Conservation (phyloP, 2,329 filamentous ascomycete species). For the Fusarium begoniae region DNA sequence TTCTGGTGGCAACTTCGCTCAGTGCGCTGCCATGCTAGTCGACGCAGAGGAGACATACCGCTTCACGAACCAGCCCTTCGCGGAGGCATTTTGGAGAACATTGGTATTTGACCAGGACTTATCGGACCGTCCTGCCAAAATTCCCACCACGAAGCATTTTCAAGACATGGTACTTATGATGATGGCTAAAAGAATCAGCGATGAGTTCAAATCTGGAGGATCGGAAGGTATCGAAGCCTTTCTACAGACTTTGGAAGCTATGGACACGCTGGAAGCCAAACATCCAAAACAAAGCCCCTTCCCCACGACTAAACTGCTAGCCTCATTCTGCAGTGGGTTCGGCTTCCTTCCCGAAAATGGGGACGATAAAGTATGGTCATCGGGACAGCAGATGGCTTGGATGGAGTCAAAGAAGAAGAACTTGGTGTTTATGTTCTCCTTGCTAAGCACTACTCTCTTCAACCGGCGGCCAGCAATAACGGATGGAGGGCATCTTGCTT, state of each 20-base stretch:
- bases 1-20: accelerated
- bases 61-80: background rate
- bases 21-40: background rate
- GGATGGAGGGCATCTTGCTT: background rate
- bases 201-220: background rate
- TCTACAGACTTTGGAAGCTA: background rate
- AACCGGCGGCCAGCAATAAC: background rate
- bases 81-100: background rate
- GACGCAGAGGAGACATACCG: background rate
- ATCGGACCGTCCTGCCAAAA: background rate
- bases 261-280: background rate
- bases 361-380: background rate
- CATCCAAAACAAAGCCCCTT: background rate
- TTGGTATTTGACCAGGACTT: background rate
- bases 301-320: background rate
- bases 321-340: background rate
- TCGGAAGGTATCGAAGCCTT: background rate
- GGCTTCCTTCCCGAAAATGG: background rate
- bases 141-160: background rate
- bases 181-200: background rate
- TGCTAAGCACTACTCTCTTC: background rate
- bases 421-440: background rate
- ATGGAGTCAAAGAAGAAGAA: background rate
- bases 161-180: background rate
- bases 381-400: background rate